Percentiles rank a stretch among this genome's conserved stretches.
Evolutionary conservation across 768 basidiomycete species (phyloP).

Genomic region (Phlebiopsis flavidoalba): DNA sequence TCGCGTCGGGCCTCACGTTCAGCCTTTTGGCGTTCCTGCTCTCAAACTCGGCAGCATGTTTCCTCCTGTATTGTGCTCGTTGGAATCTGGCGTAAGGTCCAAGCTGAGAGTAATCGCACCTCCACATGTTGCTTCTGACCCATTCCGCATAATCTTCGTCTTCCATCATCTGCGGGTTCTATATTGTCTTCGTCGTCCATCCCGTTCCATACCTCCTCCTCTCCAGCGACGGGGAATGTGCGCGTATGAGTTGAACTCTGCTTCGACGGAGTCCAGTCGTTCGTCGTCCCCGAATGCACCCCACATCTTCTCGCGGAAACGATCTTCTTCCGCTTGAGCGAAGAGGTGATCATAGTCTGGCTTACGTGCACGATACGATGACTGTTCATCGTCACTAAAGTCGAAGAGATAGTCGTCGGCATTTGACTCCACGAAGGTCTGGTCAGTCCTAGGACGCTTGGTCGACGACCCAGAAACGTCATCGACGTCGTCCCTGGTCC

Average conservation of each 20-base stretch:
- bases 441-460: neutral
- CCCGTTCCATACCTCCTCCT: conserved; percentile 30
- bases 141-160: conserved; percentile 89
- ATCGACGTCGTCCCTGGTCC: conserved; percentile 14
- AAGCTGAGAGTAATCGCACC: conserved; percentile 34
- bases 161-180: conserved; percentile 53
- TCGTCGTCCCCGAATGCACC: conserved; percentile 72
- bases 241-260: conserved; percentile 59
- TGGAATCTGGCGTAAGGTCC: neutral
- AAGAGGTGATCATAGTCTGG: conserved; percentile 43
- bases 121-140: conserved; percentile 84
- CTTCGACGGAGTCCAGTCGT: conserved; percentile 55
- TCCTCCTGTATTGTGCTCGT: conserved; percentile 40
- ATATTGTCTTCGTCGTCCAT: conserved; percentile 37
- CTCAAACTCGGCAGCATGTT: conserved; percentile 62
- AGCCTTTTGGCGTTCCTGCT: conserved; percentile 52
- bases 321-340: conserved; percentile 53
- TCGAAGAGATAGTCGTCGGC: neutral
- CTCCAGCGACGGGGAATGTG: conserved; percentile 75
- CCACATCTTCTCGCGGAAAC: conserved; percentile 70
- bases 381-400: neutral
- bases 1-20: conserved; percentile 47
- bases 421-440: neutral
- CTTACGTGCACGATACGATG: conserved; percentile 22
- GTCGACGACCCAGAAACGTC: conserved; percentile 1